Evolutionary conservation across 257 asterid species (phyloP), one percentile per base, ranked within the genome.

Genomic region (Nicotiana benthamiana): DNA sequence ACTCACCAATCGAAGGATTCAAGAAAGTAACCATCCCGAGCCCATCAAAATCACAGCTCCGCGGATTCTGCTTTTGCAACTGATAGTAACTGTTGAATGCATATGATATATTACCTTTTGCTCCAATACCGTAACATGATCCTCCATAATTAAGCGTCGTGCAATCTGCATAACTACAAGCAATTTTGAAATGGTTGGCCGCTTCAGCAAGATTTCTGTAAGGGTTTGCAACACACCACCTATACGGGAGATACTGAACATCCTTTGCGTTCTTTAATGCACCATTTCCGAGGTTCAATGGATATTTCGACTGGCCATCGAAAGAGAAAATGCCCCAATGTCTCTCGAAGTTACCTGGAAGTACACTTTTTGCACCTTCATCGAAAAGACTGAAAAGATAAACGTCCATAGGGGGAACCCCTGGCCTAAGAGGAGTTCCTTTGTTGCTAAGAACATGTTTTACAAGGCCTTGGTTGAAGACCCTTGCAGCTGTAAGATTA

Each of bases 251-350:
- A 79, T 95, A 95, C 86, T 80, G 82, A 22, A 95, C 99, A 17
- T 89, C 77, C 72, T 83, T 90, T 1, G 98, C 98, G 53, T 95
- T 95, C 85, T 86, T 91, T 18, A 95, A 65, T 9, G 81, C 77
- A 13, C 98, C 99, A 75, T 88, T 86, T 5, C 99, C 96, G 9
- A 93, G 96, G 90, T 90, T 89, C 81, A 95, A 79, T 0, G 87
- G 67, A 86, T 95, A 95, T 84, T 93, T 95, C n/a, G 98, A 91
- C 85, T 92, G 99, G 43, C 99, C 98, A 64, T 93, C 99, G 16
- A 95, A 95, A 43, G 97, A 90, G 88, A 92, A 93, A 51, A 95
- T 87, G 1, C 99, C 99, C 99, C 99, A 95, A 59, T 95, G 99
- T 68, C 99, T 86, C 85, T 95, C 99, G 27, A 95, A 95, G 83